These are phyloP conservation scores for Poteriospumella lacustris DNA, from an alignment of 108 stramenopile genomes.

Conservation along the genomic window DNA sequence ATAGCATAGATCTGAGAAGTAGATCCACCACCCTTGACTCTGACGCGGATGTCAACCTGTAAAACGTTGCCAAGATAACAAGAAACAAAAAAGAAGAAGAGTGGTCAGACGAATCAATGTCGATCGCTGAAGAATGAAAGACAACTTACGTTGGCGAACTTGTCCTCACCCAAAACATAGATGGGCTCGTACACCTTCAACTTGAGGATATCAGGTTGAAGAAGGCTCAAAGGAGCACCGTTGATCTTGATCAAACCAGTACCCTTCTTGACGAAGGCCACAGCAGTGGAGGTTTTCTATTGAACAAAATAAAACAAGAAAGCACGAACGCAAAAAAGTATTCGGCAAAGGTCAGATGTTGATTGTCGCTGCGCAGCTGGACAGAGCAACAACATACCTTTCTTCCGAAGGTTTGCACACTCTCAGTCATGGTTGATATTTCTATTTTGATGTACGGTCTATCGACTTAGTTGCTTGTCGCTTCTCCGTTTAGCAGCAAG, in stretches of 20 bases:
- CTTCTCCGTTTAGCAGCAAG: too few relatives aligned
- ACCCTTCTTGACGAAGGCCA: constrained; percentile 96
- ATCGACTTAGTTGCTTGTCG: too few relatives aligned
- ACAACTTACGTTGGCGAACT: constrained; percentile 70
- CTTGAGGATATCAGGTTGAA: constrained; percentile 88
- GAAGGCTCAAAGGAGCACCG: constrained; percentile 92
- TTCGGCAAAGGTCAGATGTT: not conserved
- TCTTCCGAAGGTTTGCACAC: constrained; percentile 24
- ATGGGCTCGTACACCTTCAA: constrained; percentile 98
- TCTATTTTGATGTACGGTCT: too few relatives aligned
- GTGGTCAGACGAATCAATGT: not conserved
- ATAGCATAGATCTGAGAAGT: constrained; percentile 99
- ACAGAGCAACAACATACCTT: not conserved
- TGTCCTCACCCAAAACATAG: constrained; percentile 85
- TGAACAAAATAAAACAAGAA: constrained; percentile 14
- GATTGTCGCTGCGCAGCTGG: not conserved
- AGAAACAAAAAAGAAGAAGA: too few relatives aligned
- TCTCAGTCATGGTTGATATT: too few relatives aligned
- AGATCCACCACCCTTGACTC: constrained; percentile 99
- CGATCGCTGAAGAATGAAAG: not conserved
- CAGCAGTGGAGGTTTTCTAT: constrained; percentile 97
- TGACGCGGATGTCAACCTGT: constrained; percentile 91
- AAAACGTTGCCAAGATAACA: too few relatives aligned
- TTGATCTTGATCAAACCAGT: constrained; percentile 99
- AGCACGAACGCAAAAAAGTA: too few relatives aligned